Percentiles rank a stretch among this genome's conserved stretches.
phyloP scores from a whole-genome alignment of 2,329 filamentous ascomycete genomes.

The Kalaharituber pfeilii region DNA sequence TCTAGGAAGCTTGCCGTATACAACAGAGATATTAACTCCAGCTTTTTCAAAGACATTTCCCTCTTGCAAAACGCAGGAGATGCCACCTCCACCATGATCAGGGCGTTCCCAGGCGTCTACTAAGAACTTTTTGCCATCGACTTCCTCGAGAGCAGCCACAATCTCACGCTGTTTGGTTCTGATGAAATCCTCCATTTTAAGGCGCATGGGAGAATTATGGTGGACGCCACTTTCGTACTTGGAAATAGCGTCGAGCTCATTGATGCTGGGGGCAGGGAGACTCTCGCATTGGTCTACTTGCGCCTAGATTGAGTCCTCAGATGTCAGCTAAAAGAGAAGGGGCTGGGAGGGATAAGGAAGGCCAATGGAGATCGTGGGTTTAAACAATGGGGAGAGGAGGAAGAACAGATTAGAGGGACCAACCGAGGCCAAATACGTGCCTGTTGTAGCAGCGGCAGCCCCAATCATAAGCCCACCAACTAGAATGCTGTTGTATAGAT shows the following conservation, averaged over 20 bases:
- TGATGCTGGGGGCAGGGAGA: no score
- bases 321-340: no score
- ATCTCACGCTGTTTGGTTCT: constrained; percentile 84
- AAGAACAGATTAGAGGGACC: not conserved
- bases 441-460: not conserved
- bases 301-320: no score
- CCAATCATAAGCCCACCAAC: not conserved
- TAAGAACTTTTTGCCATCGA: constrained; percentile 70
- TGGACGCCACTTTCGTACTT: not conserved
- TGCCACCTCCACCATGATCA: constrained; percentile 68
- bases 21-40: constrained; percentile 84
- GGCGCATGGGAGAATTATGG: constrained; percentile 53
- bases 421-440: not conserved
- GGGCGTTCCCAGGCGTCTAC: constrained; percentile 75
- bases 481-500: not conserved
- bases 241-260: no score
- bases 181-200: constrained; percentile 94
- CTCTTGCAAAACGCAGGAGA: constrained; percentile 83
- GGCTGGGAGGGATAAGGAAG: no score
- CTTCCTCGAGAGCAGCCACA: constrained; percentile 59
- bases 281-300: no score
- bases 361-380: no score
- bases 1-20: constrained; percentile 78
- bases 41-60: constrained; percentile 95
- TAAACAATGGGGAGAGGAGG: not conserved